Evolutionary conservation across 2,329 filamentous ascomycete genomes (phyloP), one percentile per base, ranked within the genome.

Genomic region (Phialemoniopsis sp.): DNA sequence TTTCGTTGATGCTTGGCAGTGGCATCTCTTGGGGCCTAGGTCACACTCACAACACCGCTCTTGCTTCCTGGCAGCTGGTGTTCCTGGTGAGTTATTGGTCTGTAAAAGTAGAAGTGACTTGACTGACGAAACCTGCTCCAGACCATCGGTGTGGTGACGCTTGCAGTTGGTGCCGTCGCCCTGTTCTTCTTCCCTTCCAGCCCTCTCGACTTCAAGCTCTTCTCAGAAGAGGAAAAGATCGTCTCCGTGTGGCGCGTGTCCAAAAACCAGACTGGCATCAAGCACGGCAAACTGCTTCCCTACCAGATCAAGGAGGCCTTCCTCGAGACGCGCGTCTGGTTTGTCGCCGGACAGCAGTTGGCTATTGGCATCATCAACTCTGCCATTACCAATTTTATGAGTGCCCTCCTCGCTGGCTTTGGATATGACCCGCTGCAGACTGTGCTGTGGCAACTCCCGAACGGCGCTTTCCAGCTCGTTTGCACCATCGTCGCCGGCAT

Each of bases 321-420:
- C 4, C 42, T 38, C n/a, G 57, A 59, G 39, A 45, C 45, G 18
- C 55, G 58, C 39, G 46, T 47, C 4, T 58, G 51, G 52, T 37
- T 56, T 14, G 43, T 60, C 14, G 54, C 50, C 13, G 29, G 56
- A 5, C 47, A 56, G 33, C 49, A 57, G 12, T 46, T 63, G 9
- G 53, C 54, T 7, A 50, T 44, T 15, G 57, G 61, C 42, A 60
- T 64, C 43, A 55, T 59, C 9, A 64, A 64, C 30, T 62, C 58
- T 21, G 65, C 68, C 4, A 65, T 74, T 1, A 49, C 52, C 35
- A 75, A 73, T 40, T 76, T 75, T 44, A 53, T 65, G 15, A 71
- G 67, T 0, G 57, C 66, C 8, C 52, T 63, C 36, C 56, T 63
- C 36, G 49, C 55, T 19, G 57, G 59, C 6, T 62, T 62, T 38